Evolutionary conservation across 1,139 yeast genomes (phyloP).

Genomic region (Nakaseomyces nivariensis): DNA sequence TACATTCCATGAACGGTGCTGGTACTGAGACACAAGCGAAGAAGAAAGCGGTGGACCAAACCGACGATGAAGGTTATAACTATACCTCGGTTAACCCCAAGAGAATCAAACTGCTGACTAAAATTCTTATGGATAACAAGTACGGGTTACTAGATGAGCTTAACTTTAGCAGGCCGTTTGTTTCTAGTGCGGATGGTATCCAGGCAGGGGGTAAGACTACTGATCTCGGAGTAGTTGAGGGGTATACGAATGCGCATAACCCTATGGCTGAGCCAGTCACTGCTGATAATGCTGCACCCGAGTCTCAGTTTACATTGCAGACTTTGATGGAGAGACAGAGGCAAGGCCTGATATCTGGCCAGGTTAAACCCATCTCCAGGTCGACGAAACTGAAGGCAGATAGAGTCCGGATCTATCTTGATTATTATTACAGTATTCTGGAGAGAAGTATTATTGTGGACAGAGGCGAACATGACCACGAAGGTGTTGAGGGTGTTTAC

Average conservation of each 20-base stretch:
- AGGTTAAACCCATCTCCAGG: conserved; percentile 10
- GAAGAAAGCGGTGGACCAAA: not conserved
- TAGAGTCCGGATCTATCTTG: conserved; percentile 25
- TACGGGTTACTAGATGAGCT: conserved; percentile 26
- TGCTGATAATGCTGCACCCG: not conserved
- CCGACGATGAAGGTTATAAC: not conserved
- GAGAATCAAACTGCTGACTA: conserved; percentile 18
- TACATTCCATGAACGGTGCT: not conserved
- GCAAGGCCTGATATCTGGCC: not conserved
- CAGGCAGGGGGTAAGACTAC: not conserved
- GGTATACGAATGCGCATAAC: not conserved
- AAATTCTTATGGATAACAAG: conserved; percentile 23
- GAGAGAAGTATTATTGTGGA: conserved; percentile 17
- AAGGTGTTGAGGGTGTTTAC: conserved; percentile 54
- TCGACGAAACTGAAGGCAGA: conserved; percentile 26
- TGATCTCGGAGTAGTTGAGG: conserved; percentile 1
- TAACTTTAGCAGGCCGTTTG: conserved; percentile 13
- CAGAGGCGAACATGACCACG: conserved; percentile 13
- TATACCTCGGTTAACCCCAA: conserved; percentile 7
- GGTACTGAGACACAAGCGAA: not conserved
- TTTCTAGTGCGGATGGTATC: conserved; percentile 4
- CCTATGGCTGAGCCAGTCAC: conserved; percentile 1
- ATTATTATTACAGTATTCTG: conserved; percentile 24
- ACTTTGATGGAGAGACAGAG: not conserved
- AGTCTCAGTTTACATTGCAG: not conserved